phyloP scores from a whole-genome alignment of 371 early-diverging fungal genomes.

The Mucor irregularis region DNA sequence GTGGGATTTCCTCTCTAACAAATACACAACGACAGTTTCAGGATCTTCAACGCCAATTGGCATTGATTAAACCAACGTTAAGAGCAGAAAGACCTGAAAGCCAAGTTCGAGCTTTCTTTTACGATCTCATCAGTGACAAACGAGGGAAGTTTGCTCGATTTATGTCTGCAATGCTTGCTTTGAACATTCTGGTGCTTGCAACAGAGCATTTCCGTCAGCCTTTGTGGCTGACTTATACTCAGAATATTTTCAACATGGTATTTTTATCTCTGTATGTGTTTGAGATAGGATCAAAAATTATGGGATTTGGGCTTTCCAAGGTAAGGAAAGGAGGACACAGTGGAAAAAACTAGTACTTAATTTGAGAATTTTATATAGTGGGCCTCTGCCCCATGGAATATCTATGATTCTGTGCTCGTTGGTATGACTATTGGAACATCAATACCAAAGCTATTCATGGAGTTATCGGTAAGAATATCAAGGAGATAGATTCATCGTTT shows the following conservation, averaged over 20 bases:
- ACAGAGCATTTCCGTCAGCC: slow-evolving; percentile 44
- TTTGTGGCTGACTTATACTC: slow-evolving; percentile 25
- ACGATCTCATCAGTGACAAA: slow-evolving; percentile 49
- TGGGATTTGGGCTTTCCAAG: slow-evolving; percentile 48
- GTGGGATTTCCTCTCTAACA: slow-evolving; percentile 52
- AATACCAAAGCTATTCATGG: slow-evolving; percentile 25
- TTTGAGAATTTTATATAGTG: slow-evolving; percentile 24
- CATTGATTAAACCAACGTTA: slow-evolving; percentile 45
- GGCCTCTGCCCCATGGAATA: slow-evolving; percentile 48
- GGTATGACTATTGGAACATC: slow-evolving; percentile 27
- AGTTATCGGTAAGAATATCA: slow-evolving; percentile 23
- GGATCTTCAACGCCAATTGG: slow-evolving; percentile 52
- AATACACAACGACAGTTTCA: slow-evolving; percentile 52
- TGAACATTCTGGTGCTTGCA: slow-evolving; percentile 41
- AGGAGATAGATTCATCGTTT: too few relatives aligned
- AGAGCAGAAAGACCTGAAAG: slow-evolving; percentile 40
- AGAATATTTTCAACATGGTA: slow-evolving; percentile 29
- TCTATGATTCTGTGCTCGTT: slow-evolving; percentile 45
- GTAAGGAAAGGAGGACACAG: slow-evolving; percentile 17
- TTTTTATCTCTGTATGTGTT: slow-evolving; percentile 41
- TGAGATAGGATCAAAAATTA: slow-evolving; percentile 46
- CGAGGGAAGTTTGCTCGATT: slow-evolving; percentile 42
- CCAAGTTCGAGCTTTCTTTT: slow-evolving; percentile 39
- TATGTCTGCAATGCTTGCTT: slow-evolving; percentile 32
- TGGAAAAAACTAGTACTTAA: background rate